Conservation (phyloP, 1,139 yeast genomes). For the Oligophagozyma castellii region DNA sequence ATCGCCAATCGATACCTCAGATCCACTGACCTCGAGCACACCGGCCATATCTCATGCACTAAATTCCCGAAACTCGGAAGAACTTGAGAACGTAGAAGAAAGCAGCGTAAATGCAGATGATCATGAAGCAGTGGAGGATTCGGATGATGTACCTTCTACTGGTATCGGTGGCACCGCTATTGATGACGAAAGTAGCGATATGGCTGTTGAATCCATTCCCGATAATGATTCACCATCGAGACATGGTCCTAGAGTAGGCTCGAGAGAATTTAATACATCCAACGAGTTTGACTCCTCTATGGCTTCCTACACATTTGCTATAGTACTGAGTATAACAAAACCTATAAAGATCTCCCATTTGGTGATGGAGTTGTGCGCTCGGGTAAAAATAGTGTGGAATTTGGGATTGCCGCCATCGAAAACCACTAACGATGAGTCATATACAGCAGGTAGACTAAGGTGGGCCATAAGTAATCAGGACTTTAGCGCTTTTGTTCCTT, state of each 20-base stretch:
- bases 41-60: not conserved
- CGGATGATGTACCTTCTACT: slow-evolving; percentile 1
- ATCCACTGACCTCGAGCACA: not conserved
- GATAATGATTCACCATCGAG: not conserved
- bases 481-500: slow-evolving; percentile 35
- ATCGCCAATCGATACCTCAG: slow-evolving; percentile 1
- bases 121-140: not conserved
- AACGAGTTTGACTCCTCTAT: slow-evolving; percentile 31
- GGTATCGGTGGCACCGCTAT: not conserved
- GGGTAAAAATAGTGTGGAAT: slow-evolving; percentile 37
- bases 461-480: slow-evolving; percentile 35
- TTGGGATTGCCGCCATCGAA: slow-evolving; percentile 36
- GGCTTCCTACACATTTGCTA: slow-evolving; percentile 28
- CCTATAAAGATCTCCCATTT: slow-evolving; percentile 18
- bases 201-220: slow-evolving; percentile 4
- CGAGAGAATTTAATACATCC: not conserved
- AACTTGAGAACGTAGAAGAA: not conserved
- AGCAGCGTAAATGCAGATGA: not conserved
- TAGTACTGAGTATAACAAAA: slow-evolving; percentile 18
- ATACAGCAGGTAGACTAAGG: slow-evolving; percentile 33
- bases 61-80: not conserved
- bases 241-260: not conserved
- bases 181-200: slow-evolving; percentile 4
- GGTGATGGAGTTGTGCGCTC: slow-evolving; percentile 21
- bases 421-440: slow-evolving; percentile 33